Evolutionary conservation across 139 green algal species (phyloP), one percentile per base, ranked within the genome.

Genomic region (Bryopsis sp.): DNA sequence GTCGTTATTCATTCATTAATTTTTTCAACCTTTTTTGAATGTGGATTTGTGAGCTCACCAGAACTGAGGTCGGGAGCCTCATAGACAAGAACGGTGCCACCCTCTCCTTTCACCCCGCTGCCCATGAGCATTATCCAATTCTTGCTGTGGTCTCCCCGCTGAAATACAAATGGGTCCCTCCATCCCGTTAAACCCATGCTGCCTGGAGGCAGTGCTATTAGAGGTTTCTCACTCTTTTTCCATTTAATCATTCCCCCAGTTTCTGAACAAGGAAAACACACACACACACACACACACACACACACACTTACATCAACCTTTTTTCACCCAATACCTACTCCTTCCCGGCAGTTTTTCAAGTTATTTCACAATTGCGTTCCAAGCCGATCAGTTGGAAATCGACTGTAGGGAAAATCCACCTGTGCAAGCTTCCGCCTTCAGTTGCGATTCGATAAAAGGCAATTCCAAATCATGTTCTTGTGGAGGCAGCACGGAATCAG

Each of bases 131-230:
- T 84, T 50, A 78, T 63, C 74, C 81, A 87, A 24, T 81, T 58
- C 2, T 74, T 33, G 2, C 43, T 22, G 5, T 28, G 29, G 28
- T 62, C 48, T 39, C 68, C 64, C n/a, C n/a, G n/a, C n/a, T n/a
- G n/a, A n/a, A 93, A 74, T 36, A 86, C 77, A 71, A 86, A 94
- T 5, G 88, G 85, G 76, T 94, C 88, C 0, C 88, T 76, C 88
- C 88, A 95, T 48, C 86, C 86, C 7, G 76, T 78, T 2, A 93
- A 64, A 57, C 66, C 29, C 39, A 81, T 48, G 37, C 73, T 61
- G 7, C 74, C 15, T 0, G 86, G 86, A 3, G 86, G 80, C 57
- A 81, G 57, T 5, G 50, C 28, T 29, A 91, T 54, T 8, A 89
- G 63, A 1, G 86, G 81, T 37, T 64, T 33, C 2, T 79, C 70